Conservation (phyloP, 1,284 basidiomycete genomes). For the Trichosporon sp. region DNA sequence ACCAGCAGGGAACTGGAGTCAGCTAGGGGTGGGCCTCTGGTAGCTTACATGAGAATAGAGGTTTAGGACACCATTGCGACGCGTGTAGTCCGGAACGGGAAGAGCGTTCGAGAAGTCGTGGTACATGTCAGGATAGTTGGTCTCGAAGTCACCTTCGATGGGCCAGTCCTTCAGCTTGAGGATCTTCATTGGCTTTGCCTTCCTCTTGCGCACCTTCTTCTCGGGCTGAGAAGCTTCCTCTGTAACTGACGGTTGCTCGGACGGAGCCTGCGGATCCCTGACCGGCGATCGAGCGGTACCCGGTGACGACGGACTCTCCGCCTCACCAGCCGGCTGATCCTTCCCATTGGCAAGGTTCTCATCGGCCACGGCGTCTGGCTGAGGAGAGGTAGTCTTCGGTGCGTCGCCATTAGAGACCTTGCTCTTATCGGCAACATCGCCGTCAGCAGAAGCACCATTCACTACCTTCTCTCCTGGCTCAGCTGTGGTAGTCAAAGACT, state of each 20-base stretch:
- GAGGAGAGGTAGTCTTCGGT: neutral
- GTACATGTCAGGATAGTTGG: constrained; percentile 81
- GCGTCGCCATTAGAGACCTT: neutral
- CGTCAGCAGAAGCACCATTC: neutral
- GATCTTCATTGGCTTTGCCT: constrained; percentile 7
- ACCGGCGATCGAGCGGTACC: neutral
- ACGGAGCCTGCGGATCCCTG: neutral
- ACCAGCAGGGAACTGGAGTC: constrained; percentile 78
- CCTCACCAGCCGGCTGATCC: neutral
- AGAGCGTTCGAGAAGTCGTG: constrained; percentile 80
- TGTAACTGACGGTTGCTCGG: neutral
- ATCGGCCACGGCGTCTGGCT: neutral
- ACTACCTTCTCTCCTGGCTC: neutral
- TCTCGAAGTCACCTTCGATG: constrained; percentile 77
- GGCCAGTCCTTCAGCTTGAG: constrained; percentile 74
- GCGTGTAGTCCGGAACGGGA: constrained; percentile 83
- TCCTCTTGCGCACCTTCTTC: constrained; percentile 29
- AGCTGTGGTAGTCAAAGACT: neutral
- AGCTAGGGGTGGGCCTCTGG: neutral
- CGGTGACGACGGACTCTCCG: neutral
- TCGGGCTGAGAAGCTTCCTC: neutral
- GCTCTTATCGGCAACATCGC: neutral
- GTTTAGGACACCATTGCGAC: constrained; percentile 84
- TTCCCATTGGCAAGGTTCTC: neutral
- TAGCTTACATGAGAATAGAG: constrained; percentile 63